Evolutionary conservation across 345 rosid species (phyloP).

Genomic region (Laguncularia racemosa): DNA sequence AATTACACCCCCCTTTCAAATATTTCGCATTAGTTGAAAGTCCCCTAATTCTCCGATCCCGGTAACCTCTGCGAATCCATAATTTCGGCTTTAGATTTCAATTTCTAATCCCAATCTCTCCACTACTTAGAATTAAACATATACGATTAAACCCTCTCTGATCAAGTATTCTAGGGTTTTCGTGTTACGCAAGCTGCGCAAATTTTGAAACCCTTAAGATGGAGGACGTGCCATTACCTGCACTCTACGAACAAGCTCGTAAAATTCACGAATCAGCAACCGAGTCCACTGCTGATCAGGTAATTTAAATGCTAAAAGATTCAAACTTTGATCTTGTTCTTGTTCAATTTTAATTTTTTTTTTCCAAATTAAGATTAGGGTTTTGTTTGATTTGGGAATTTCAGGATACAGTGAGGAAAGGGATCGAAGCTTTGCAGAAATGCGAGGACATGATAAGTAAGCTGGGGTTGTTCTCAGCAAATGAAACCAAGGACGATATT

Average conservation of each 20-base stretch:
- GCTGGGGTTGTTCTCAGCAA: conserved; percentile 75
- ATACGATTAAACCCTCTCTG: too few relatives aligned
- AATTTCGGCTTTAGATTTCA: too few relatives aligned
- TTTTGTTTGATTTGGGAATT: not conserved
- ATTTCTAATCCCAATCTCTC: too few relatives aligned
- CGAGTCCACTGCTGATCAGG: conserved; percentile 66
- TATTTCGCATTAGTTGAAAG: too few relatives aligned
- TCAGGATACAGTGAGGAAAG: conserved; percentile 65
- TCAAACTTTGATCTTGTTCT: not conserved
- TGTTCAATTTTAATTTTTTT: not conserved
- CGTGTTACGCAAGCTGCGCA: too few relatives aligned
- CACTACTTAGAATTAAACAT: too few relatives aligned
- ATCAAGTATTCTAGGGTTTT: too few relatives aligned
- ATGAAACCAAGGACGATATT: conserved; percentile 86
- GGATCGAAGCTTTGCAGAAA: conserved; percentile 54
- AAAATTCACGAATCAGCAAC: conserved; percentile 57
- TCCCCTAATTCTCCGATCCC: too few relatives aligned
- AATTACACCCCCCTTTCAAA: too few relatives aligned
- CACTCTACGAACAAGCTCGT: conserved; percentile 69
- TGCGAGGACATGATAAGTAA: conserved; percentile 83
- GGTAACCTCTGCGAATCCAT: too few relatives aligned
- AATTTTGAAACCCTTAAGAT: conserved; percentile 7
- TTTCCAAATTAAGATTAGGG: conserved; percentile 4
- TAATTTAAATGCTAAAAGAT: conserved; percentile 10
- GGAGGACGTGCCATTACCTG: conserved; percentile 64